Conservation (phyloP, 495 filamentous ascomycete species). For the Friedmanniomyces endolithicus region DNA sequence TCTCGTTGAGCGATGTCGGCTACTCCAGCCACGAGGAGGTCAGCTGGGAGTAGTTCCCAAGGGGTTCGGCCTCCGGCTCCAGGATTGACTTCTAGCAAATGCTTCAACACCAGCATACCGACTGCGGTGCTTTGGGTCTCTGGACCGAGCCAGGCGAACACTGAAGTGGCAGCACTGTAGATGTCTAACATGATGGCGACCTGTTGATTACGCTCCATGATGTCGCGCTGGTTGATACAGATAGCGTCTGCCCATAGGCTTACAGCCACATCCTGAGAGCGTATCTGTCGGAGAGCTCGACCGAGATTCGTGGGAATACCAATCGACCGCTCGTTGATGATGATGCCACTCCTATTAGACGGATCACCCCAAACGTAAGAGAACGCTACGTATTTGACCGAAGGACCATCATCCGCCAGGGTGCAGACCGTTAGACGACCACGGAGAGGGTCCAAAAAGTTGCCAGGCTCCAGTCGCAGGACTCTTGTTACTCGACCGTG, state of each 20-base stretch:
- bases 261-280: neutral
- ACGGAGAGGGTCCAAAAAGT: neutral
- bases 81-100: neutral
- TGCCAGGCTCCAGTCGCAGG: neutral
- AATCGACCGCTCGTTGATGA: neutral
- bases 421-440: neutral
- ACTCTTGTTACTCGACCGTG: neutral
- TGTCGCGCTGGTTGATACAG: constrained; percentile 10
- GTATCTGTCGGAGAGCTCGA: neutral
- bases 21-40: neutral
- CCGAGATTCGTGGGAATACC: neutral
- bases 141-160: constrained; percentile 20
- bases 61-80: neutral
- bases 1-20: neutral
- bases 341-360: neutral
- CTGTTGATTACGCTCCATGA: constrained; percentile 16
- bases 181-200: constrained; percentile 15
- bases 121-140: neutral
- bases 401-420: neutral
- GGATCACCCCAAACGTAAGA: neutral
- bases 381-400: neutral
- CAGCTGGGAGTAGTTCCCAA: neutral
- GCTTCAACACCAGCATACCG: neutral
- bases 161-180: constrained; percentile 9
- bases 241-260: neutral